These are phyloP conservation scores for Candida takata DNA, from an alignment of 805 yeast species.

Conservation along the genomic window DNA sequence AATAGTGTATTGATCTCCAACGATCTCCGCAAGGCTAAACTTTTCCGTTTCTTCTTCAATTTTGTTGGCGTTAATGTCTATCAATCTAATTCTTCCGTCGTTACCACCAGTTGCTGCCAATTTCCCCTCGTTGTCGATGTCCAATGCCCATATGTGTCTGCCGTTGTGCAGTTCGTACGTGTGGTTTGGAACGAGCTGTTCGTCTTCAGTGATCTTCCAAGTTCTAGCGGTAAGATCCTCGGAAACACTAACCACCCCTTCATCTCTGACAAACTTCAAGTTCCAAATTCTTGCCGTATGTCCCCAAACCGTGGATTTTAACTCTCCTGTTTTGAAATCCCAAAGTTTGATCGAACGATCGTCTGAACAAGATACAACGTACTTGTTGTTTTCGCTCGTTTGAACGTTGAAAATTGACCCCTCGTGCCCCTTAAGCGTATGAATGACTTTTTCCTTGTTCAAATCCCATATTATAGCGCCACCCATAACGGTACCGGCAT, in stretches of 20 bases:
- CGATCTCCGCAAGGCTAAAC: slow-evolving; percentile 30
- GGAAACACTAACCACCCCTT: slow-evolving; percentile 54
- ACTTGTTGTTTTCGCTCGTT: slow-evolving; percentile 47
- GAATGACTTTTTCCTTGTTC: slow-evolving; percentile 34
- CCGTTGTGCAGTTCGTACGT: slow-evolving; percentile 71
- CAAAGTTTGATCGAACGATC: slow-evolving; percentile 83
- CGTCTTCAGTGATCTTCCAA: slow-evolving; percentile 47
- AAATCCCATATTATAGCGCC: slow-evolving; percentile 80
- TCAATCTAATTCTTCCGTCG: slow-evolving; percentile 73
- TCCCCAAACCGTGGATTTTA: slow-evolving; percentile 87
- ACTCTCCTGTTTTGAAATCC: slow-evolving; percentile 49
- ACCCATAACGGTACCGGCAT: slow-evolving; percentile 91
- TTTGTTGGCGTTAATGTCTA: slow-evolving; percentile 40
- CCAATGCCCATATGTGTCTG: slow-evolving; percentile 82
- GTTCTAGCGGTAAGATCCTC: slow-evolving; percentile 83
- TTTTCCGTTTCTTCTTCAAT: slow-evolving; percentile 23
- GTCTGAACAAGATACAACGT: slow-evolving; percentile 80
- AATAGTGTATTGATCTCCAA: slow-evolving; percentile 21
- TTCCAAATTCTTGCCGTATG: slow-evolving; percentile 94
- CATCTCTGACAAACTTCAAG: slow-evolving; percentile 45
- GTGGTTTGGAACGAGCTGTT: slow-evolving; percentile 22
- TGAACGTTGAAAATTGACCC: slow-evolving; percentile 87
- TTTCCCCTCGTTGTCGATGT: slow-evolving; percentile 36
- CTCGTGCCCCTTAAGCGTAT: slow-evolving; percentile 67
- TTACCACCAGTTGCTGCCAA: slow-evolving; percentile 86